Evolutionary conservation across 2,329 filamentous ascomycete genomes (phyloP), one percentile per base, ranked within the genome.

Genomic region (Neodidymelliopsis sp.): DNA sequence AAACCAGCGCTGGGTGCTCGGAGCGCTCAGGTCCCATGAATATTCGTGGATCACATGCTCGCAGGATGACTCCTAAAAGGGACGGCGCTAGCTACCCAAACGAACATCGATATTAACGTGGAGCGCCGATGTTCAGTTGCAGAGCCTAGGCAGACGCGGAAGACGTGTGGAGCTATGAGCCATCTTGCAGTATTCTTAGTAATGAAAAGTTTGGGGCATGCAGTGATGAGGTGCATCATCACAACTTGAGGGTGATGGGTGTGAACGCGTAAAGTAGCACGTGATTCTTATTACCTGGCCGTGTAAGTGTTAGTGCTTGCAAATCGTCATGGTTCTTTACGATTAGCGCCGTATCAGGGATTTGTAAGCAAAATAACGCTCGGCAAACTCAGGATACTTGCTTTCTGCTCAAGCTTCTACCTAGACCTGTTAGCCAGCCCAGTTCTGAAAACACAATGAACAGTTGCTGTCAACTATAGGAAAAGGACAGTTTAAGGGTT

Each of bases 21-120:
- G 35, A 40, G 34, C 30, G 27, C 20, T 18, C 31, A 49, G 33
- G 40, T 30, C 24, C 43, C 43, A 25, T 24, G 30, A 19, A 27
- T 27, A 25, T 30, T 30, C 35, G 12, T 6, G 13, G 30, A 35
- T 54, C 60, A 63, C 60, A 56, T 63, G 60, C 34, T 63, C 60
- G 60, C 60, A 52, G 41, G 23, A 63, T 61, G 48, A 24, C 33
- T 23, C 60, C 47, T 48, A 39, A 60, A 45, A 13, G 23, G 50
- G 57, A 48, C 51, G 56, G 47, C 16, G 37, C 29, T 16, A 25
- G 24, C 23, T 24, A 18, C 27, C 15, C 13, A 29, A 15, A 28
- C 23, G 8, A 41, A n/a, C 8, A 18, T 24, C 9, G 9, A 15
- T 5, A 3, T 9, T n/a, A n/a, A n/a, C n/a, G n/a, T n/a, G 20